A percentile compares a stretch with the other conserved stretches of the same genome.
Evolutionary conservation across 2,329 filamentous ascomycete genomes (phyloP).

Genomic region (Fusarium heterosporum): DNA sequence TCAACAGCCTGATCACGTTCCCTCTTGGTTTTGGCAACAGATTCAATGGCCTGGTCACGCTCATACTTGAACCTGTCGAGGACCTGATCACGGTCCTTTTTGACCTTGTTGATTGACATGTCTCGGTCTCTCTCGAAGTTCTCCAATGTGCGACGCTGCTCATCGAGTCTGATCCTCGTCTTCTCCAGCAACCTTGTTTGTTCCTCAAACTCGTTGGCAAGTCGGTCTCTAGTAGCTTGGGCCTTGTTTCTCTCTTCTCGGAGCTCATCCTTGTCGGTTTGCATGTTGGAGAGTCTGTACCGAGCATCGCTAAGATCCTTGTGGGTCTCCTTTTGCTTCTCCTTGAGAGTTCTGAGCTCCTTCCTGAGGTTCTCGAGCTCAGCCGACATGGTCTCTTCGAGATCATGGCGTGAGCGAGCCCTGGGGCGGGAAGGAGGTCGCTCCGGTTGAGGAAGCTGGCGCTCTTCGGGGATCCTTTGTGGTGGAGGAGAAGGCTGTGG

Average conservation of each 20-base stretch:
- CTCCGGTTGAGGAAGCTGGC: constrained; percentile 30
- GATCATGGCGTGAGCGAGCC: constrained; percentile 40
- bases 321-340: constrained; percentile 39
- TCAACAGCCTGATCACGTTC: constrained; percentile 38
- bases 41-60: constrained; percentile 33
- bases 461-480: constrained; percentile 30
- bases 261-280: constrained; percentile 46
- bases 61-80: constrained; percentile 35
- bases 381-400: constrained; percentile 35
- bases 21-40: constrained; percentile 38
- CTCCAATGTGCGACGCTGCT: constrained; percentile 38
- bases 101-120: constrained; percentile 35
- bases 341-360: constrained; percentile 38
- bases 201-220: constrained; percentile 37
- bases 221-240: constrained; percentile 38
- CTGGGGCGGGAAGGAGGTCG: constrained; percentile 30
- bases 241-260: constrained; percentile 43
- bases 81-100: constrained; percentile 35
- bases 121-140: constrained; percentile 39
- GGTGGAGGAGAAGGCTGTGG: constrained; percentile 20
- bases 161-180: constrained; percentile 34
- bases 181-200: constrained; percentile 31
- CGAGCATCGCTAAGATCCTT: constrained; percentile 45
- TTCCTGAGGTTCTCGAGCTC: constrained; percentile 42
- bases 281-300: constrained; percentile 37